Conservation (phyloP, 2,329 filamentous ascomycete genomes). For the Aspergillus bombycis region DNA sequence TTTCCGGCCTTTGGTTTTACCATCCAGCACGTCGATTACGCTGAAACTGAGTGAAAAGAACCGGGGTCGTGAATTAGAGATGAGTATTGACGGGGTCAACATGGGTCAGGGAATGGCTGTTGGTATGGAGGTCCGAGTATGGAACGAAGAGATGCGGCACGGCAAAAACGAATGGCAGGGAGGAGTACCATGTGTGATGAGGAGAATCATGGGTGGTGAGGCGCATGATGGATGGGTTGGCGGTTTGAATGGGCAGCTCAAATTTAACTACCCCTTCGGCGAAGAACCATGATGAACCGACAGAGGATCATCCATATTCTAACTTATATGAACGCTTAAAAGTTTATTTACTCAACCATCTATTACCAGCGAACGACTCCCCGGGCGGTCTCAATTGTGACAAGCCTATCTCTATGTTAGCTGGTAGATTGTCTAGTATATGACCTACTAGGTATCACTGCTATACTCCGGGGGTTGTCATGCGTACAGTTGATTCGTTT, state of each 20-base stretch:
- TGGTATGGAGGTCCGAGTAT: conserved; percentile 86
- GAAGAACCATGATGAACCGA: conserved; percentile 49
- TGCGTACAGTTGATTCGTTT: background rate
- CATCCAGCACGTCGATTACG: conserved; percentile 80
- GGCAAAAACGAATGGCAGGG: conserved; percentile 63
- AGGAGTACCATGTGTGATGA: conserved; percentile 89
- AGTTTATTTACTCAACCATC: background rate
- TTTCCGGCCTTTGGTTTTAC: conserved; percentile 88
- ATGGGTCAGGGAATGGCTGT: conserved; percentile 66
- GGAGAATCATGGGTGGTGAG: conserved; percentile 56
- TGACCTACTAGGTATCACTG: background rate
- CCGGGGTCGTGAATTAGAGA: conserved; percentile 73
- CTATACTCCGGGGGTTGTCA: background rate
- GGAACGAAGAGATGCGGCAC: conserved; percentile 74
- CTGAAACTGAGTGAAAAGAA: conserved; percentile 81
- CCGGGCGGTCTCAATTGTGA: background rate
- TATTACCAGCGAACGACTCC: background rate
- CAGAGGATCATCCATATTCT: too few species aligned
- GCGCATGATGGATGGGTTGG: conserved; percentile 94
- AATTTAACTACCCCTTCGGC: conserved; percentile 98
- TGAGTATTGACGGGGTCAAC: conserved; percentile 77
- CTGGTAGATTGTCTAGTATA: too few species aligned
- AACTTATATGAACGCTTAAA: background rate
- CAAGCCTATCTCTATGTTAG: background rate
- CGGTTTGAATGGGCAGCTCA: conserved; percentile 86